phyloP scores from a whole-genome alignment of 148 eudicot species.

The Suaeda aralocaspica region DNA sequence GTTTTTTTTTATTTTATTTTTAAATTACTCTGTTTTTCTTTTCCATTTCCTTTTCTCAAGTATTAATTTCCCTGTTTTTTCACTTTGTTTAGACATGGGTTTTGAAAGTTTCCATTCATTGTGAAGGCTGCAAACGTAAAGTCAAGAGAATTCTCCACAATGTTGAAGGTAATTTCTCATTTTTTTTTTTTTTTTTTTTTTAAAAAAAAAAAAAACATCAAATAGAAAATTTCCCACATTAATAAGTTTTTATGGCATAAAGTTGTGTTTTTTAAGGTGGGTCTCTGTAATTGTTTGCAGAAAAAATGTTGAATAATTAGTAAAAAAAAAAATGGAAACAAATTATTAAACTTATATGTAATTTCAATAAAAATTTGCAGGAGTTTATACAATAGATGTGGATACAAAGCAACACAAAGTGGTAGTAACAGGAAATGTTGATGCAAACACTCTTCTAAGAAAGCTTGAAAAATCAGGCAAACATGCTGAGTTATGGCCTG shows the following conservation, averaged over 20 bases:
- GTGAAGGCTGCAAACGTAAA: slow-evolving; percentile 77
- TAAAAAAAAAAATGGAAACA: no score
- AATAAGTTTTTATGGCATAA: background rate
- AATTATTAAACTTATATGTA: background rate
- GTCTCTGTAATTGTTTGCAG: background rate
- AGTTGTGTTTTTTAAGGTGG: background rate
- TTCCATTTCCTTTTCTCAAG: background rate
- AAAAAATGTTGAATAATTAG: background rate
- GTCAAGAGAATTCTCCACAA: slow-evolving; percentile 55
- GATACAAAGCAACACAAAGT: slow-evolving; percentile 62
- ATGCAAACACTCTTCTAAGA: slow-evolving; percentile 44
- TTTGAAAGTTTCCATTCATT: slow-evolving; percentile 70
- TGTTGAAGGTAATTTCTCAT: slow-evolving; percentile 42
- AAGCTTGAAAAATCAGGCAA: slow-evolving; percentile 72
- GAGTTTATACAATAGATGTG: slow-evolving; percentile 53
- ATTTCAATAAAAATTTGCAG: slow-evolving; percentile 21
- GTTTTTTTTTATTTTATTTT: background rate
- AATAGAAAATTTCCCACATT: no score
- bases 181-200: background rate
- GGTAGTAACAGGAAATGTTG: slow-evolving; percentile 54
- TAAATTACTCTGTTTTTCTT: background rate
- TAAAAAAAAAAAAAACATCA: no score
- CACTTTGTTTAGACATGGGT: slow-evolving; percentile 41
- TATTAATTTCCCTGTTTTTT: no score
- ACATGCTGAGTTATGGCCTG: slow-evolving; percentile 64